Base-by-base conservation (phyloP, 2,329 filamentous ascomycete species). In the Ascochyta koolunga region DNA sequence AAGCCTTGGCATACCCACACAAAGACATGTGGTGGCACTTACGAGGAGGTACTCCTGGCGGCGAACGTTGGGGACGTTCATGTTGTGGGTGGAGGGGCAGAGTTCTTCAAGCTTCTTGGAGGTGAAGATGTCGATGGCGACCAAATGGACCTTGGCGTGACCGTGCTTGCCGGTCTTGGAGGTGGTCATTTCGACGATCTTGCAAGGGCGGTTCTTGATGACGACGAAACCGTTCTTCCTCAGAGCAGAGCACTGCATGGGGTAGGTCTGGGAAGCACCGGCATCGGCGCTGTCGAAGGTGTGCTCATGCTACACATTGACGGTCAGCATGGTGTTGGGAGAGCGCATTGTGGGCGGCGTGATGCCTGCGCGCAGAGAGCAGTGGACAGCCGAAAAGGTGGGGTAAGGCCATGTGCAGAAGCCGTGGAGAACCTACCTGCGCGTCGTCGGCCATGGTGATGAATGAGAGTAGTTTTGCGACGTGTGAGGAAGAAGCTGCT, bases 101-200 rank as follows among this genome's bases (percentile, higher is more conserved):
- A 99, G 88, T 84, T 99, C 96, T 85, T 99, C 95, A 68, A 96
- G 86, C 89, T 99, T 99, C 91, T 97, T 99, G 87, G 86, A 86
- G 67, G 93, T 99, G 89, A 99, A 99, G 85, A 99, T 98, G 80
- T 99, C 95, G 79, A 96, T 87, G 77, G 92, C 95, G 76, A 97
- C 89, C 73, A 99, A 84, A 83, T 99, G 93, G 79, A 99, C 95
- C 89, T 99, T 99, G 83, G 95, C 95, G 90, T 99, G 96, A 81
- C 95, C 95, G 90, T 99, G 95, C 91, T 99, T 99, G 83, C 95
- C 95, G 70, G 95, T 99, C 93, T 99, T 99, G 80, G 95, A 99
- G 84, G 95, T 99, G 71, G 92, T 96, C 96, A 99, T 99, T 78
- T 99, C 95, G 80, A 98, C 91, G 75, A 99, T 99, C 90, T 98